These are phyloP conservation scores for Aureoboletus auriporus DNA, from an alignment of 768 basidiomycete genomes.

Conservation along the genomic window DNA sequence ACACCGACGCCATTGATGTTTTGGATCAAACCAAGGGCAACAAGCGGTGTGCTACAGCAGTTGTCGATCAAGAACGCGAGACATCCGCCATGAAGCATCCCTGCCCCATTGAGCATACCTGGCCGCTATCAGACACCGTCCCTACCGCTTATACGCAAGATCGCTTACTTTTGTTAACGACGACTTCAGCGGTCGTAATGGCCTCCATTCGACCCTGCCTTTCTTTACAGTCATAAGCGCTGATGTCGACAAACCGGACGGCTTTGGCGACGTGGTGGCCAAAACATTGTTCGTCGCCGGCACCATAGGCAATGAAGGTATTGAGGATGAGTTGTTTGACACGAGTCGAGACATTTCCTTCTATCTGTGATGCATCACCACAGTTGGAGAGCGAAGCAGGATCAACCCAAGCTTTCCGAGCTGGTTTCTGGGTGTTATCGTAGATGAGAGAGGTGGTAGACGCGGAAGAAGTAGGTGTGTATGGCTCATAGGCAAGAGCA, in stretches of 20 bases:
- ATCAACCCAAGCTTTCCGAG: conserved; percentile 57
- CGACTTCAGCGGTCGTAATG: conserved; percentile 56
- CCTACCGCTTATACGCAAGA: not conserved
- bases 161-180: conserved; percentile 55
- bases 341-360: conserved; percentile 59
- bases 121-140: conserved; percentile 3
- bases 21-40: conserved; percentile 59
- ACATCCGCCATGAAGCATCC: conserved; percentile 75
- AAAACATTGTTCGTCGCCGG: conserved; percentile 59
- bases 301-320: conserved; percentile 67
- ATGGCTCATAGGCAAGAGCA: conserved; percentile 27
- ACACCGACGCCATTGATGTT: conserved; percentile 70
- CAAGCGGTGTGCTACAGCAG: conserved; percentile 65
- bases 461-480: conserved; percentile 14
- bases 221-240: conserved; percentile 43
- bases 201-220: conserved; percentile 54
- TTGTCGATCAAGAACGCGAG: conserved; percentile 73
- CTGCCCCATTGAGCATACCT: conserved; percentile 76
- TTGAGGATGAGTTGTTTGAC: conserved; percentile 67
- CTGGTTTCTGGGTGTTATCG: conserved; percentile 13
- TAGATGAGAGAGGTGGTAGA: conserved; percentile 28
- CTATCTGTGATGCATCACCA: conserved; percentile 51
- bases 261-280: conserved; percentile 57
- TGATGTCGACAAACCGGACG: conserved; percentile 60
- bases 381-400: conserved; percentile 57